Base-by-base conservation (phyloP, 805 yeast species). In the Candida vartiovaarae region DNA sequence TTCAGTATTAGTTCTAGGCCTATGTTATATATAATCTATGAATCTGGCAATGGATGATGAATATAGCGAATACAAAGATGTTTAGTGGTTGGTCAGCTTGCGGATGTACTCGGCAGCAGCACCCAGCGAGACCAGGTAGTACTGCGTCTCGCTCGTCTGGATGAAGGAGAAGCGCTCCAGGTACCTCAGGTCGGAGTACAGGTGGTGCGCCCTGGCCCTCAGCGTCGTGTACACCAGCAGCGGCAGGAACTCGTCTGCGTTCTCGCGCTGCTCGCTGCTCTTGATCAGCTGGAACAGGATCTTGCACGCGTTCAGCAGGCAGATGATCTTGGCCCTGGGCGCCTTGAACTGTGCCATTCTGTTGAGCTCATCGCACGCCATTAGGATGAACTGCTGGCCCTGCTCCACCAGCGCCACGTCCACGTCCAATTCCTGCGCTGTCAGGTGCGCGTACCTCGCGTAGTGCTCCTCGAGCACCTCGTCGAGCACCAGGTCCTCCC, bases 191-290 rank as follows among this genome's bases (percentile, higher is more conserved):
- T 91, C 91, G 8, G 96, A 85, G 11, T 78, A 72, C n/a, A 93
- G 63, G 51, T 78, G 65, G 34, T 66, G 66, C 1, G 88, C 78
- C 44, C 77, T 76, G 2, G 91, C 79, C 53, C 80, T 81, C 38
- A 91, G 61, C 2, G 90, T 75, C 8, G 91, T 84, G 52, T 80
- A 82, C 26, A 93, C 88, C 41, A 93, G 67, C 35, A 91, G 61
- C 0, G 99, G 99, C n/a, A 93, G 74, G 62, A 93, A 93, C 33
- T 85, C 78, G 64, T 93, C 99, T 0, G 99, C 99, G 52, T 89
- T 90, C 53, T 85, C 91, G 40, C 70, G 67, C 42, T 79, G 72
- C 40, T 74, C 64, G 11, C 71, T 66, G 47, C 80, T 85, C 49
- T 89, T 80, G 38, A 95, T 75, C 45, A 87, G 71, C 8, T 95